Conservation (phyloP, 2,329 filamentous ascomycete species). For the Pseudocercospora macadamiae region DNA sequence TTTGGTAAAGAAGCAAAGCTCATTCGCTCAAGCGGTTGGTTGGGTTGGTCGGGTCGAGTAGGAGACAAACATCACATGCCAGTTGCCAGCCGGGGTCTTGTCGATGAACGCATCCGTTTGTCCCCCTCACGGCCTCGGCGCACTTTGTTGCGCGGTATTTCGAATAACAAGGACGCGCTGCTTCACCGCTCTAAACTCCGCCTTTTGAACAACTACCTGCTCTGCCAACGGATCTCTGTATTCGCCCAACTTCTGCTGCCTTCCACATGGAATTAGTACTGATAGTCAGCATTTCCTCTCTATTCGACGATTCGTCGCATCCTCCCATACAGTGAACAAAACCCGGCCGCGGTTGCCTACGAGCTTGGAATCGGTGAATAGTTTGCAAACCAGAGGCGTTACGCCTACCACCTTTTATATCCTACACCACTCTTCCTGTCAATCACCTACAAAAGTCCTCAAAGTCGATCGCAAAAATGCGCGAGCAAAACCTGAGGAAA, state of each 20-base stretch:
- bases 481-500: conserved; percentile 53
- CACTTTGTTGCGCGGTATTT: neutral
- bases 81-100: too few relatives aligned
- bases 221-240: neutral
- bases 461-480: conserved; percentile 10
- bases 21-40: neutral
- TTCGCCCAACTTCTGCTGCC: neutral
- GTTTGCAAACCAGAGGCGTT: neutral
- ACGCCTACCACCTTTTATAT: neutral
- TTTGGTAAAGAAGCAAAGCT: neutral
- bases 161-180: neutral
- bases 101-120: too few relatives aligned
- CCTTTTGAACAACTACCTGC: neutral
- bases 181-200: neutral
- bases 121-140: too few relatives aligned
- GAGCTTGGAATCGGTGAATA: neutral
- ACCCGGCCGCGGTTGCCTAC: conserved; percentile 10
- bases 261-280: conserved; percentile 17
- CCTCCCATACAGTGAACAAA: conserved; percentile 25
- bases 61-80: neutral
- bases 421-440: neutral
- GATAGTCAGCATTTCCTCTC: conserved; percentile 5
- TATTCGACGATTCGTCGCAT: conserved; percentile 20
- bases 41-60: neutral
- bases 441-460: neutral